Evolutionary conservation across 805 yeast genomes (phyloP), one percentile per base, ranked within the genome.

Genomic region (Lachancea quebecensis): DNA sequence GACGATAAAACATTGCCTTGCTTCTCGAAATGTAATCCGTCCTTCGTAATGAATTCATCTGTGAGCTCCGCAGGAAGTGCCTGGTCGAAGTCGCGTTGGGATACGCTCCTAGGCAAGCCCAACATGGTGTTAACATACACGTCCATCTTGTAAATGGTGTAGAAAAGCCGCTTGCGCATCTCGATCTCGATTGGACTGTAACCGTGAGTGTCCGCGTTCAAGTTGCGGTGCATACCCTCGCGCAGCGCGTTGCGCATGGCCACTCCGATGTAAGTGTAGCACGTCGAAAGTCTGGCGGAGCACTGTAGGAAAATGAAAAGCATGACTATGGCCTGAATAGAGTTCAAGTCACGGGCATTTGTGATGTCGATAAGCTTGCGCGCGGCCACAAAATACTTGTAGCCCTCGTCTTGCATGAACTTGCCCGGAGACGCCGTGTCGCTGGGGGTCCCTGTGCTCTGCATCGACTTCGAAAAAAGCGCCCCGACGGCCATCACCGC

Each of bases 141-240:
- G 61, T 90, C 96, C 85, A 89, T 77, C 60, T 90, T 89, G 63
- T 85, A 83, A 48, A 90, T 82, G 0, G 96, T 85, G 81, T 87
- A 89, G 60, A 89, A 89, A 27, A 89, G 68, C 50, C 96, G 73
- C 61, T 88, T 90, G 46, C 95, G 72, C 40, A 88, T 85, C 59
- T 90, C 96, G 32, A 82, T 72, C 59, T 85, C 95, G 41, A 90
- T 82, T 0, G 90, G 64, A 73, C 67, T 64, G 71, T 81, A 47
- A 61, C 73, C 57, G 0, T 64, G 54, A 15, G 55, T 51, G n/a
- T 58, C 59, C 18, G 56, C 78, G 67, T 77, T 77, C 31, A 87
- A 72, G 52, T 79, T 79, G 48, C 95, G 68, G 60, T 89, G 97
- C 25, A 85, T 69, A 0, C 96, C 96, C 56, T 87, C 90, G 55